phyloP scores from a whole-genome alignment of 306 rosid genomes.

The Prunus padus region DNA sequence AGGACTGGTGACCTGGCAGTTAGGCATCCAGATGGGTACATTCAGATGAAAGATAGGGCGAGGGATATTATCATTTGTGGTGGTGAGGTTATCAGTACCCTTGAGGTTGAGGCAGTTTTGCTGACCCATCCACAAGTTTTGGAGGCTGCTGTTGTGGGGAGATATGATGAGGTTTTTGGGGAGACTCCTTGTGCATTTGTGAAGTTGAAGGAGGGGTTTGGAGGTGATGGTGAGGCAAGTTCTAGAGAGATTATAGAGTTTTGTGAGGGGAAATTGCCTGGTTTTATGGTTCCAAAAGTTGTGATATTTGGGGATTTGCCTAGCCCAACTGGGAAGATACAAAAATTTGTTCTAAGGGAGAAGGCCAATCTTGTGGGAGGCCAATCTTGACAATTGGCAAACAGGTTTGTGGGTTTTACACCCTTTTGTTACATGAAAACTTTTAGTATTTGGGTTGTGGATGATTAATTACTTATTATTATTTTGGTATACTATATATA shows the following conservation, averaged over 20 bases:
- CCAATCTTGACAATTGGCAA: background rate
- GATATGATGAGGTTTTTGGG: conserved; percentile 30
- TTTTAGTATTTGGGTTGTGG: background rate
- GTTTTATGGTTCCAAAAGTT: conserved; percentile 62
- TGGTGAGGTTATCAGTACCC: conserved; percentile 54
- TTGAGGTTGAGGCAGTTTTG: conserved; percentile 73
- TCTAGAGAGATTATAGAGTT: conserved; percentile 51
- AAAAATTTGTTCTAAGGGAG: conserved; percentile 61
- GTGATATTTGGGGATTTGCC: conserved; percentile 76
- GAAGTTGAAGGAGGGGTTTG: conserved; percentile 50
- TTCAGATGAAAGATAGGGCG: conserved; percentile 75
- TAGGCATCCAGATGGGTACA: conserved; percentile 42
- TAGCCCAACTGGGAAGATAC: conserved; percentile 81
- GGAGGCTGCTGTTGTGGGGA: conserved; percentile 77
- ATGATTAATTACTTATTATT: background rate
- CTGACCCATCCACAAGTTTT: conserved; percentile 59
- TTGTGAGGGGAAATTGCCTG: conserved; percentile 51
- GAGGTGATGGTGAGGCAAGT: conserved; percentile 12
- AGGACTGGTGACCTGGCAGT: conserved; percentile 72
- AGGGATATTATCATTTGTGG: conserved; percentile 44
- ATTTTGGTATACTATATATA: background rate
- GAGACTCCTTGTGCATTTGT: conserved; percentile 54
- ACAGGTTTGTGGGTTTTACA: background rate
- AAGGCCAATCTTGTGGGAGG: conserved; percentile 29
- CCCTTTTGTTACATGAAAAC: background rate